phyloP scores from a whole-genome alignment of 257 asterid species.

The Solanum virginianum region DNA sequence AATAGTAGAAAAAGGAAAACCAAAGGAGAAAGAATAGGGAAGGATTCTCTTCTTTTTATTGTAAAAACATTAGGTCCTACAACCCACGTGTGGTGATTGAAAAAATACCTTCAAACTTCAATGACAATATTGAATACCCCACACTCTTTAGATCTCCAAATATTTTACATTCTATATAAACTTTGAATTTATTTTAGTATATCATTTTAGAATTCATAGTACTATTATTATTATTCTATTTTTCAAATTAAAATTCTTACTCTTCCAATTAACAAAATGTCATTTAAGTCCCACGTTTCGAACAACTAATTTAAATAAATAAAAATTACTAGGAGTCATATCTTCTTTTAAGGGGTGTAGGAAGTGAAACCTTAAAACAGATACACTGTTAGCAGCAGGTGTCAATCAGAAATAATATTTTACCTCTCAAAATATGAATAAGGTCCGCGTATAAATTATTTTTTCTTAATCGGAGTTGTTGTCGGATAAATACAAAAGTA shows the following conservation, averaged over 20 bases:
- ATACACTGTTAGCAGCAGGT: neutral
- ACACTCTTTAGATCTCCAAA: neutral
- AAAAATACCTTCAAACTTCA: conserved; percentile 4
- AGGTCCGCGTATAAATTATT: too few species aligned
- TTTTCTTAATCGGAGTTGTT: too few species aligned
- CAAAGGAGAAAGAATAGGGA: neutral
- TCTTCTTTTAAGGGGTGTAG: neutral
- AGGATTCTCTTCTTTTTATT: neutral
- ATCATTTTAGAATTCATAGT: neutral
- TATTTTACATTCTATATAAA: neutral
- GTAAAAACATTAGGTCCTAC: conserved; percentile 10
- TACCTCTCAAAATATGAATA: too few species aligned
- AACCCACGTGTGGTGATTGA: conserved; percentile 8
- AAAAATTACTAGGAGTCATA: too few species aligned
- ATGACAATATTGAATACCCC: conserved; percentile 3
- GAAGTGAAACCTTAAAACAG: neutral
- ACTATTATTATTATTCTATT: neutral
- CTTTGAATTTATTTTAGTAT: neutral
- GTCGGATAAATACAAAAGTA: too few species aligned
- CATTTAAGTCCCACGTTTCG: neutral
- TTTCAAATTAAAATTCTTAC: neutral
- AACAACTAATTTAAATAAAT: neutral
- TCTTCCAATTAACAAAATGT: neutral
- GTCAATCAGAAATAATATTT: too few species aligned
- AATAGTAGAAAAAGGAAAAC: neutral